Base-by-base conservation (phyloP, 306 rosid genomes). In the Prunus fruticosa region DNA sequence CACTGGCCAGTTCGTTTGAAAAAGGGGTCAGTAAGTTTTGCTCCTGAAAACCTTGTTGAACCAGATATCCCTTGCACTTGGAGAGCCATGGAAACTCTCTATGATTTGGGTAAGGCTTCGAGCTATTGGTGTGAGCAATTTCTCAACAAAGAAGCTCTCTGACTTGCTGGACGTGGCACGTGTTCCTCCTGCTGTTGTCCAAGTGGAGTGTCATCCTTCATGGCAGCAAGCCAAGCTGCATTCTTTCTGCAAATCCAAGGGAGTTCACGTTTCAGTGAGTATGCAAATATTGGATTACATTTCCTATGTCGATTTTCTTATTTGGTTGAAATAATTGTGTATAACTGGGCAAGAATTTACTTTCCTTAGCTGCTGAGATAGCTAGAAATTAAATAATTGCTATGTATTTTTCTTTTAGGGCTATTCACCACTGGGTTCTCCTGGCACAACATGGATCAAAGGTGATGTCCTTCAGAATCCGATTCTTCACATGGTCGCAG, bases 131-230 rank as follows among this genome's bases (percentile, higher is more conserved):
- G 94, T 89, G 20, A 87, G 94, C 83, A 91, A 91, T 64, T 89
- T 89, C 79, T 89, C 95, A 6, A 57, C 78, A 2, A 88, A 76
- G 83, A 89, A 88, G 69, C 78, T 91, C 50, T 80, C 66, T 47
- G 89, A 86, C 51, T 61, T 91, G 72, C 80, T 89, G 67, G 75
- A 87, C 70, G 70, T 77, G 9, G 90, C 93, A 18, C 82, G 82
- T 2, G 69, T 87, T 67, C 88, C 87, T 65, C 96, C 96, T 56
- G 88, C 92, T 70, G 93, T 86, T 38, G 74, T 62, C 83, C 96
- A 91, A 75, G 88, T 89, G 34, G 96, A 89, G 76, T 91, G 96
- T 22, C 96, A 91, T 82, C 92, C 92, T 61, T 82, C 88, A 41
- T 91, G 93, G 90, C 85, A 75, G 79, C 93, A 91, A 81, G 64